A percentile compares a stretch with the other conserved stretches of the same genome.
These are phyloP conservation scores for Stipa capillata DNA, from an alignment of 176 grass and related monocot species.

Conservation along the genomic window DNA sequence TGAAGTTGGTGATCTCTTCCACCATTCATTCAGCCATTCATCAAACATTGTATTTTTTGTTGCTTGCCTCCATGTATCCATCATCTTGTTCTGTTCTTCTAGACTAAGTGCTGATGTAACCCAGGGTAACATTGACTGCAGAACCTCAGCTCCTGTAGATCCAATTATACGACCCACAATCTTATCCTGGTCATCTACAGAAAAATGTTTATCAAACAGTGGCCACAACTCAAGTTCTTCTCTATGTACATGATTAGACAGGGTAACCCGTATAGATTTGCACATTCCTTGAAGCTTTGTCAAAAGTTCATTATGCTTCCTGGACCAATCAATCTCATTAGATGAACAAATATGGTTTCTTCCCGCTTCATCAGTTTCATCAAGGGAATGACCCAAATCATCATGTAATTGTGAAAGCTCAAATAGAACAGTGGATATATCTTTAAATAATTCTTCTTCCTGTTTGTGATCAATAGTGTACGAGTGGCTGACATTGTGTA, in stretches of 20 bases:
- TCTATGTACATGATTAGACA: conserved; percentile 73
- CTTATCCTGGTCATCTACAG: conserved; percentile 87
- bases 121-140: conserved; percentile 97
- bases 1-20: conserved; percentile 39
- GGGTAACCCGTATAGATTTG: conserved; percentile 71
- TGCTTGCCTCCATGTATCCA: conserved; percentile 80
- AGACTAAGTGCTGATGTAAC: conserved; percentile 73
- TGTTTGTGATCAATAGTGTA: conserved; percentile 93
- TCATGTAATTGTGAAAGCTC: conserved; percentile 54
- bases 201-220: conserved; percentile 85
- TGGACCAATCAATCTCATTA: conserved; percentile 36
- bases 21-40: conserved; percentile 92
- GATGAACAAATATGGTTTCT: conserved; percentile 8
- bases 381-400: background rate
- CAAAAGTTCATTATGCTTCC: conserved; percentile 61
- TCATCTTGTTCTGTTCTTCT: conserved; percentile 71
- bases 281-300: conserved; percentile 89
- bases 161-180: conserved; percentile 88
- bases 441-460: conserved; percentile 75
- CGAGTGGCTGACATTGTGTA: conserved; percentile 90
- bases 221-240: conserved; percentile 96
- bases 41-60: conserved; percentile 90
- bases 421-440: conserved; percentile 61
- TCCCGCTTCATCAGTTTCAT: background rate
- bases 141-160: conserved; percentile 87